Base-by-base conservation (phyloP, 768 basidiomycete genomes). In the Phallus indusiatus region DNA sequence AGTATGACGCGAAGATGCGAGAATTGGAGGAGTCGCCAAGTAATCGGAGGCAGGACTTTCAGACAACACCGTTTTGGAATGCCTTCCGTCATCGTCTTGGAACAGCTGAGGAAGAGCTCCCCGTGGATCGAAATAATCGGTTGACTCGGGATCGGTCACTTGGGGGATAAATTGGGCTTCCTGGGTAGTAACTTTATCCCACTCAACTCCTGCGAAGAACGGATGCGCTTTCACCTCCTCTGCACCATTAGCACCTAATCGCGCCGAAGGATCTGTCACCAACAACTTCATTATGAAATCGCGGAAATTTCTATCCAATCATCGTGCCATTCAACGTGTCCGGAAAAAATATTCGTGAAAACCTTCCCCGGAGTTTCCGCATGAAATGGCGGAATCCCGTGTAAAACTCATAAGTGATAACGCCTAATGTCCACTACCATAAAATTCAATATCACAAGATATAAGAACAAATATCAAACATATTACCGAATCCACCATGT, bases 91-190 rank as follows among this genome's bases (percentile, higher is more conserved):
- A 51, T 94, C 91, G 60, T 97, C 95, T 51, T 92, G 87, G 79
- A 98, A 96, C 36, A 90, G 74, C 67, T 93, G 90, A 33, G 86
- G 83, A 48, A 90, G 83, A 16, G 95, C 95, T 3, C 96, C 96
- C 48, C 96, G 85, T 61, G 94, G 83, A 73, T 99, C 96, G 67
- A 99, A 99, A 74, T 99, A 99, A 70, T 99, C 96, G n/a, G 96
- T 99, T 20, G 93, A 95, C 73, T 97, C 94, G 4, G 94, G 94
- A 71, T 98, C 94, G 14, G 88, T 82, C 35, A 96, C 84, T 67
- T 94, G 88, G 51, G 96, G 96, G 54, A 98, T 92, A 74, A 99
- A 99, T 34, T 87, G 90, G 10, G 94, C 93, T 72, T 95, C 89
- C 5, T 84, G 82, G 8, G 83, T 83, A 8, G 90, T 90, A 56